Percentiles rank a stretch among this genome's conserved stretches.
These are phyloP conservation scores for Cudoniella acicularis DNA, from an alignment of 495 filamentous ascomycete genomes.

Conservation along the genomic window DNA sequence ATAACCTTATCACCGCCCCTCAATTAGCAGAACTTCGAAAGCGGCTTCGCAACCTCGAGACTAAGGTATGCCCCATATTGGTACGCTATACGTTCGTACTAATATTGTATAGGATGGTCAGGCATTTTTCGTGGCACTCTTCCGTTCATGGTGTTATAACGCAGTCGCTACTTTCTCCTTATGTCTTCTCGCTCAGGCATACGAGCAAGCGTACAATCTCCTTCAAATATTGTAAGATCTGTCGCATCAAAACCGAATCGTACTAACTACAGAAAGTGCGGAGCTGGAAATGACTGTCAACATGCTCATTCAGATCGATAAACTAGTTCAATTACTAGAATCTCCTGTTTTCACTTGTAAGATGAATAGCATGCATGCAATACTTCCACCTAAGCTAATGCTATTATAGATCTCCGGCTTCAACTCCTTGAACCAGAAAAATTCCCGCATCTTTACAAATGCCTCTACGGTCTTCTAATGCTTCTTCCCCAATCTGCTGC, in stretches of 20 bases:
- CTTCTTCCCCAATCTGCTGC: conserved; percentile 95
- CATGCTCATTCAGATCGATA: conserved; percentile 98
- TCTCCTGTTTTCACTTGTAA: conserved; percentile 96
- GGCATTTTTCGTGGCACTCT: conserved; percentile 89
- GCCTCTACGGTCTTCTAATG: conserved; percentile 96
- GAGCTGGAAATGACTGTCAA: conserved; percentile 99
- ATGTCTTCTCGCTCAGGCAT: conserved; percentile 93
- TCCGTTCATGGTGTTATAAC: conserved; percentile 98
- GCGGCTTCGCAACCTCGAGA: conserved; percentile 84
- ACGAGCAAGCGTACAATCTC: conserved; percentile 96
- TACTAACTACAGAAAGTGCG: conserved; percentile 58
- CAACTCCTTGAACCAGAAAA: conserved; percentile 98
- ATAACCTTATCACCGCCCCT: conserved; percentile 96
- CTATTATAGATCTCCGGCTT: conserved; percentile 72
- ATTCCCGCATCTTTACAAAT: conserved; percentile 96
- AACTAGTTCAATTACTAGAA: conserved; percentile 94
- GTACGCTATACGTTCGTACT: conserved; percentile 27
- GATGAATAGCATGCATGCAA: conserved; percentile 7
- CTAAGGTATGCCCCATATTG: conserved; percentile 49
- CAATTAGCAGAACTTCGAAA: conserved; percentile 90
- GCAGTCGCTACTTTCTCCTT: conserved; percentile 96
- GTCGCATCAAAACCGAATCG: neutral
- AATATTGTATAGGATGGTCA: conserved; percentile 69
- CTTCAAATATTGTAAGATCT: conserved; percentile 84
- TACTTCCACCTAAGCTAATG: conserved; percentile 7